Evolutionary conservation across 2,329 filamentous ascomycete genomes (phyloP), one percentile per base, ranked within the genome.

Genomic region (Whalleya microplaca): DNA sequence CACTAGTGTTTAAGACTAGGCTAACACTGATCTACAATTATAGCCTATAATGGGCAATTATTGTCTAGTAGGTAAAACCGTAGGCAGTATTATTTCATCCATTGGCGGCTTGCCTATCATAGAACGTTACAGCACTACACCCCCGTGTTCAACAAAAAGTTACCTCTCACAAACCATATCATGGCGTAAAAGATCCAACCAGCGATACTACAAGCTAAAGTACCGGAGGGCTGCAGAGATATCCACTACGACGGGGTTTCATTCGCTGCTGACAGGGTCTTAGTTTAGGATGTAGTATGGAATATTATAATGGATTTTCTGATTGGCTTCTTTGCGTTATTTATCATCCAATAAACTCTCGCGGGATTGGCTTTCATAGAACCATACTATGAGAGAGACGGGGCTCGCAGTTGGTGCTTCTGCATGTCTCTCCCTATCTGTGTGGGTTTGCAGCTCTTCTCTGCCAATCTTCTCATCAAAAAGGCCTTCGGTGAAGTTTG

Each of bases 361-460:
- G 32, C 42, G 41, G 9, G 21, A 2, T 14, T 42, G 23, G 21
- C 45, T 62, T 64, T 54, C 41, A 43, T 49, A 56, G 61, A 65
- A 67, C 62, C 21, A 41, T 41, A 57, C 32, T n/a, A 55, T 45
- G 48, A 43, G 20, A 37, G 41, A 51, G 41, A 42, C 23, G 23
- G 23, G 23, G 23, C 23, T 27, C 9, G 51, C 41, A 50, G 48
- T 59, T 51, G 42, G 54, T 49, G 49, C 55, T 59, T 53, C 63
- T 69, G 65, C 65, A 68, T 70, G 69, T 72, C 69, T 72, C 65
- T 69, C 67, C 67, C 51, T 70, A 67, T 64, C 65, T 58, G 66
- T 61, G 55, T 55, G 59, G 44, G 40, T 54, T 53, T 54, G 51
- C 50, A 48, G 45, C 43, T 46, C 21, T 44, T 54, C 53, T 53